Conservation (phyloP, 1,139 yeast genomes). For the Yamadazyma triangularis region DNA sequence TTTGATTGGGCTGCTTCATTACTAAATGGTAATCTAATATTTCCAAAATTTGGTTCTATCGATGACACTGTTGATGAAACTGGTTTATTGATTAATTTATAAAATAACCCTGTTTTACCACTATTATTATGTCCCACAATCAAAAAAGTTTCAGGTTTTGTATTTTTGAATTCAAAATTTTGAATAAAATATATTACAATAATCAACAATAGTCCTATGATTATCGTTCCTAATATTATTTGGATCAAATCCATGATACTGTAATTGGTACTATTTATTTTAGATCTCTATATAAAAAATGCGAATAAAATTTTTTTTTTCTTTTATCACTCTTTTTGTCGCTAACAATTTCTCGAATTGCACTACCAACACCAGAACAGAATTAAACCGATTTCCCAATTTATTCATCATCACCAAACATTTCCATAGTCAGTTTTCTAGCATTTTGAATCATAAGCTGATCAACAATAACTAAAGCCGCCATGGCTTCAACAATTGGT, state of each 20-base stretch:
- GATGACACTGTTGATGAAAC: conserved; percentile 37
- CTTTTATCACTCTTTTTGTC: no score
- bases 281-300: neutral
- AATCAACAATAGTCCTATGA: conserved; percentile 21
- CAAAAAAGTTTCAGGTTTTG: conserved; percentile 50
- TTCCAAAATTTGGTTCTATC: conserved; percentile 33
- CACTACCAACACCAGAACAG: no score
- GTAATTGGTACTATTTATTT: neutral
- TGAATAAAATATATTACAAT: conserved; percentile 21
- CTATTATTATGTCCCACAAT: conserved; percentile 68
- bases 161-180: conserved; percentile 16
- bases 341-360: no score
- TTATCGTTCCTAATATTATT: conserved; percentile 16
- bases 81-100: conserved; percentile 17
- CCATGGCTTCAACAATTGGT: conserved; percentile 97
- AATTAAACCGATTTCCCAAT: no score
- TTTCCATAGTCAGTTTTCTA: conserved; percentile 47
- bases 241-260: conserved; percentile 28
- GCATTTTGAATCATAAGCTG: conserved; percentile 80
- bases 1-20: conserved; percentile 25
- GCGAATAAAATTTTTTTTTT: neutral
- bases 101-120: conserved; percentile 74
- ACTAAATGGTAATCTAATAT: conserved; percentile 31
- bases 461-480: conserved; percentile 89
- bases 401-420: conserved; percentile 1